Base-by-base conservation (phyloP, 1,284 basidiomycete species). In the Afroboletus lepidellus region DNA sequence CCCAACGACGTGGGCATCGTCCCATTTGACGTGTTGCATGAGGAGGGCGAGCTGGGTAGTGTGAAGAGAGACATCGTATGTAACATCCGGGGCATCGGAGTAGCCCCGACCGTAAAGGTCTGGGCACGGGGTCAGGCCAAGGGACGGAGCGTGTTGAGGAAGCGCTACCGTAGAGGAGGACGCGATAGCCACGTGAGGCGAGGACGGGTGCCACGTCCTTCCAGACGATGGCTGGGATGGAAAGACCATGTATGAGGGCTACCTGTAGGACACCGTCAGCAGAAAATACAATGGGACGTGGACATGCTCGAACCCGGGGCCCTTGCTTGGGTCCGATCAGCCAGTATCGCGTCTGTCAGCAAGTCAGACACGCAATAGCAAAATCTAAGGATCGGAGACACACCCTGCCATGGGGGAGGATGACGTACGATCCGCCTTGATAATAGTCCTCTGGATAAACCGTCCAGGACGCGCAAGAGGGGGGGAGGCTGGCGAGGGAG, bases 21-120 rank as follows among this genome's bases (percentile, higher is more conserved):
- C 74, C 87, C 88, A 91, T 46, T 75, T 76, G 41, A 91, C 67
- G 57, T 88, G 80, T 59, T 91, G 89, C 77, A 91, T 80, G 48
- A 91, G 77, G 2, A 90, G 75, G 0, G 88, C 89, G n/a, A 91
- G 83, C 61, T 91, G 87, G 0, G 81, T 84, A 0, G 81, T 81
- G 66, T 87, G 86, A 6, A 91, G 72, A 3, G 73, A 69, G 2
- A 77, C 71, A 57, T 86, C 77, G 64, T 91, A 89, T 3, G 76
- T 78, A 7, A 77, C 78, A 29, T 81, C 76, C 0, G 86, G 88
- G 1, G 87, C 87, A 57, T 89, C 88, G 1, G 86, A 87, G 66
- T 90, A 91, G 9, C 89, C 89, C 32, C 88, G 78, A 15, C 88
- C 89, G 55, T 89, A 90, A 15, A 91, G 73, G 70, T 91, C 88